These are phyloP conservation scores for Malus fusca DNA, from an alignment of 306 rosid genomes.

Conservation along the genomic window DNA sequence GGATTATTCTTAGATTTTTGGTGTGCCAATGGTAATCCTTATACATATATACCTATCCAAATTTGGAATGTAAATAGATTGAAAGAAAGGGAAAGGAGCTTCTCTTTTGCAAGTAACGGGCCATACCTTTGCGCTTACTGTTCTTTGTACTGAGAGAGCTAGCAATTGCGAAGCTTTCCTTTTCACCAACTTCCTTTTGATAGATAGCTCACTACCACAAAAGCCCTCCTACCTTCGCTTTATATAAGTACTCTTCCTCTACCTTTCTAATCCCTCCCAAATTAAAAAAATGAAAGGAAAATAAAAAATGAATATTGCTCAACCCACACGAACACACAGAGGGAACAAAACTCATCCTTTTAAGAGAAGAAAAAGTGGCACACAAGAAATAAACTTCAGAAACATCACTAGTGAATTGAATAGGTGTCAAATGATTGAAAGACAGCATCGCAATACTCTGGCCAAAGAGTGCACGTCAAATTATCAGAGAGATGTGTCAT, in stretches of 20 bases:
- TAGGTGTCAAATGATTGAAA: neutral
- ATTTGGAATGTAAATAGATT: neutral
- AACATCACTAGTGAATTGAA: neutral
- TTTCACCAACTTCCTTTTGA: neutral
- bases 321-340: neutral
- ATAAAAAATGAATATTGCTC: neutral
- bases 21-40: too few species aligned
- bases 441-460: neutral
- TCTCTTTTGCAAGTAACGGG: neutral
- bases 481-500: too few species aligned
- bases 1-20: too few species aligned
- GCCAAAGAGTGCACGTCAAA: neutral
- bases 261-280: neutral
- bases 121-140: neutral
- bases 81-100: neutral
- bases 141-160: neutral
- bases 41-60: neutral
- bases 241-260: neutral
- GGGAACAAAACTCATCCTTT: neutral
- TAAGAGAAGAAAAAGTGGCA: neutral
- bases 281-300: neutral
- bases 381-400: neutral
- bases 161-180: neutral
- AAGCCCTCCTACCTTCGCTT: neutral
- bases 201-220: neutral